phyloP scores from a whole-genome alignment of 441 rosid genomes.

The Breynia disticha region DNA sequence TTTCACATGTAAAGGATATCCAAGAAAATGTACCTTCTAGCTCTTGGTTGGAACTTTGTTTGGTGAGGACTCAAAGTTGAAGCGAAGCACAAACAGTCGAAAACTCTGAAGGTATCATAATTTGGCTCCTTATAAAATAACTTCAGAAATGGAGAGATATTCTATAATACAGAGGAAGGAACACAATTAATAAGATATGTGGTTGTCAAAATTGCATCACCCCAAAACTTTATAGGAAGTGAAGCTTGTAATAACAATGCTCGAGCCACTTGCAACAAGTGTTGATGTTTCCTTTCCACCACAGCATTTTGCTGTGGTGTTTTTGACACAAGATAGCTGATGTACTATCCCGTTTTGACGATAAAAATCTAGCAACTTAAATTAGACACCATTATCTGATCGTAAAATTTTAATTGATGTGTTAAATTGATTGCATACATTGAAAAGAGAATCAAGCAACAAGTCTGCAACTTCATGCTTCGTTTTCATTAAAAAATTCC shows the following conservation, averaged over 20 bases:
- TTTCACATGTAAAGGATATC: too few relatives aligned
- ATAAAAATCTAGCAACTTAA: too few relatives aligned
- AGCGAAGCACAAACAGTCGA: too few relatives aligned
- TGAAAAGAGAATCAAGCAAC: neutral
- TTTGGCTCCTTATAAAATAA: too few relatives aligned
- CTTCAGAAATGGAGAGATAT: too few relatives aligned
- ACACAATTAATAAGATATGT: neutral
- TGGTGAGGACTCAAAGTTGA: too few relatives aligned
- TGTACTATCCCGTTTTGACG: too few relatives aligned
- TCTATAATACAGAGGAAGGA: neutral
- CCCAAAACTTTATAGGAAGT: neutral
- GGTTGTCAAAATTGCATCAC: neutral
- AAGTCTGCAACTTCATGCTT: neutral
- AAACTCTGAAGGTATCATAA: too few relatives aligned
- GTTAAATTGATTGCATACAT: neutral
- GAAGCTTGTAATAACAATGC: neutral
- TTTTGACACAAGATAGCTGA: too few relatives aligned
- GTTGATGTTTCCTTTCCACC: conserved; percentile 3
- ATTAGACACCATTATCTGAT: neutral
- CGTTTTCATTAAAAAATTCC: neutral
- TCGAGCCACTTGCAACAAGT: neutral
- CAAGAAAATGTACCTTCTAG: too few relatives aligned
- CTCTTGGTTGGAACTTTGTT: too few relatives aligned
- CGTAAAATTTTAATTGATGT: neutral
- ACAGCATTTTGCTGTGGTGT: neutral